Percentiles rank a stretch among this genome's conserved stretches.
Conservation (phyloP, 768 basidiomycete genomes). For the Scleroderma bovista region DNA sequence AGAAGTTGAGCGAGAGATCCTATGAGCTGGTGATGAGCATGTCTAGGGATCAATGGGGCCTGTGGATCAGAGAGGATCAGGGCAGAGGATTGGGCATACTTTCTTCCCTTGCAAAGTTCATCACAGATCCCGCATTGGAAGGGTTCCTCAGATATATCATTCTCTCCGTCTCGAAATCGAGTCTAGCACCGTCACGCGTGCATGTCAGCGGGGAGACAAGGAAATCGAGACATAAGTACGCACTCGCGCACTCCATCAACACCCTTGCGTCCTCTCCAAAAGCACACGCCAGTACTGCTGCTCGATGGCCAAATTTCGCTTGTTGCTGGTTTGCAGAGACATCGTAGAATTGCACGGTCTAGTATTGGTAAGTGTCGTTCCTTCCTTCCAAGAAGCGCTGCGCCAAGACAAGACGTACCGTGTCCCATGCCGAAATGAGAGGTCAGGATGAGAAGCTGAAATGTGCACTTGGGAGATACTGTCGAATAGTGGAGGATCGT, state of each 20-base stretch:
- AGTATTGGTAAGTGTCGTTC: conserved; percentile 19
- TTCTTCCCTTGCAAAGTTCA: conserved; percentile 61
- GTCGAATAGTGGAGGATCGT: conserved; percentile 74
- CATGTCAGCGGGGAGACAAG: not conserved
- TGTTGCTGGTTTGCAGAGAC: conserved; percentile 55
- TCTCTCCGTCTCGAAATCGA: conserved; percentile 72
- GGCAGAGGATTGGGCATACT: conserved; percentile 39
- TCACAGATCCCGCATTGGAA: conserved; percentile 69
- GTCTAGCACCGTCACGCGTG: too few species aligned
- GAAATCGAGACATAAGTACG: conserved; percentile 20
- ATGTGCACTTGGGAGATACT: conserved; percentile 77
- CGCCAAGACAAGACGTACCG: conserved; percentile 32
- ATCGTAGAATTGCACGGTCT: conserved; percentile 60
- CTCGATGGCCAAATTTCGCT: conserved; percentile 83
- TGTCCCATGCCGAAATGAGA: conserved; percentile 89
- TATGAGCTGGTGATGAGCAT: conserved; percentile 82
- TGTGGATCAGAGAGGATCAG: not conserved
- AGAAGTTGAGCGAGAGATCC: conserved; percentile 85
- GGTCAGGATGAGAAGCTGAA: conserved; percentile 73
- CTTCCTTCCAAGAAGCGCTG: too few species aligned
- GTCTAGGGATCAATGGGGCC: conserved; percentile 41
- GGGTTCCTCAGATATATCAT: conserved; percentile 76
- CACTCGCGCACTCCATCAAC: conserved; percentile 80
- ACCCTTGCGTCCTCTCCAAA: conserved; percentile 64
- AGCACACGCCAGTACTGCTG: conserved; percentile 79